Evolutionary conservation across 768 basidiomycete genomes (phyloP).

Genomic region (Arthromyces matolae): DNA sequence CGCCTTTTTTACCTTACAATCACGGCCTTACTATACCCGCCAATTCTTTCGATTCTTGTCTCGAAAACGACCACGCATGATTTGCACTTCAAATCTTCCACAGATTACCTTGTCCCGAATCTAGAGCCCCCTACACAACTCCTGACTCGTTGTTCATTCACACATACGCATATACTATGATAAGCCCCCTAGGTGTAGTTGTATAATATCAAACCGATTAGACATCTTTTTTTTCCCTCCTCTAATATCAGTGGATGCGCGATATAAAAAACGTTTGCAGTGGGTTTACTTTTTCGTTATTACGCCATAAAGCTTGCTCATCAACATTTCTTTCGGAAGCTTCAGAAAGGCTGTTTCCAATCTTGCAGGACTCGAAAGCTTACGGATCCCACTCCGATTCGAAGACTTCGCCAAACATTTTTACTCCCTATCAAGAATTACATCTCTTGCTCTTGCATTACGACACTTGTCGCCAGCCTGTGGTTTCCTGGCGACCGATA

Average conservation of each 20-base stretch:
- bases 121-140: slow-evolving; percentile 15
- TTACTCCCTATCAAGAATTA: too few relatives aligned
- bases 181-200: slow-evolving; percentile 18
- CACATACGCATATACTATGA: slow-evolving; percentile 16
- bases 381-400: too few relatives aligned
- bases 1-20: slow-evolving; percentile 26
- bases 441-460: too few relatives aligned
- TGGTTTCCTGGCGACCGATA: not conserved
- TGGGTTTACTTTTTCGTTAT: too few relatives aligned
- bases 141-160: slow-evolving; percentile 4
- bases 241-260: not conserved
- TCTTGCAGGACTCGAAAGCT: too few relatives aligned
- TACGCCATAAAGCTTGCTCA: too few relatives aligned
- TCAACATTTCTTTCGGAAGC: too few relatives aligned
- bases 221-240: slow-evolving; percentile 3
- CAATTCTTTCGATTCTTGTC: slow-evolving; percentile 13
- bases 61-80: slow-evolving; percentile 9
- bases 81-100: slow-evolving; percentile 7
- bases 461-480: not conserved
- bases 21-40: slow-evolving; percentile 19
- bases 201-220: slow-evolving; percentile 17
- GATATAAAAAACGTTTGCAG: too few relatives aligned
- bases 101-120: slow-evolving; percentile 14
- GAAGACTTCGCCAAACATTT: too few relatives aligned
- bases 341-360: too few relatives aligned